Percentiles rank a stretch among this genome's conserved stretches.
Evolutionary conservation across 2,329 filamentous ascomycete species (phyloP).

Genomic region (Aureobasidium mangrovei): DNA sequence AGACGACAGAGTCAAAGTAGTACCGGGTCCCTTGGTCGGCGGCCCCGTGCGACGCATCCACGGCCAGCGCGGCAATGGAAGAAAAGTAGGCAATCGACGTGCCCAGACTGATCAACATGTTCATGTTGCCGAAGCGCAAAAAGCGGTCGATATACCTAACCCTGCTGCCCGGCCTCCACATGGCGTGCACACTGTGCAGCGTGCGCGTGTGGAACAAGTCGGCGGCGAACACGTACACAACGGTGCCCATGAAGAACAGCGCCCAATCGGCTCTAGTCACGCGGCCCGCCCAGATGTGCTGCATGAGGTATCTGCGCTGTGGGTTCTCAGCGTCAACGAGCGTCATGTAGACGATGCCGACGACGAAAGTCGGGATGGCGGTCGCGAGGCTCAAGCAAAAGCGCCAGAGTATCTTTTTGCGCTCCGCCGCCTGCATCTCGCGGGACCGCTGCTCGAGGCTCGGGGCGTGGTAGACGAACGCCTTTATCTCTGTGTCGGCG

Average conservation of each 20-base stretch:
- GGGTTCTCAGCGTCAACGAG: slow-evolving; percentile 55
- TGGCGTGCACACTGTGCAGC: slow-evolving; percentile 63
- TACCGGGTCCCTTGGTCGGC: slow-evolving; percentile 20
- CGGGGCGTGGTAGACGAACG: slow-evolving; percentile 67
- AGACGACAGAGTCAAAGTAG: slow-evolving; percentile 91
- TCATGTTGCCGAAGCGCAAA: slow-evolving; percentile 95
- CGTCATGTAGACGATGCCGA: slow-evolving; percentile 88
- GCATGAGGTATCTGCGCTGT: slow-evolving; percentile 58
- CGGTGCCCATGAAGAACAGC: slow-evolving; percentile 72
- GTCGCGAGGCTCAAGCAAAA: slow-evolving; percentile 59
- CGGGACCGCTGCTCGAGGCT: slow-evolving; percentile 75
- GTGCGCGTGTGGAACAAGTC: slow-evolving; percentile 76
- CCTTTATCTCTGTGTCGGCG: slow-evolving; percentile 56
- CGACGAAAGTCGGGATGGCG: slow-evolving; percentile 73
- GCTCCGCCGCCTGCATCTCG: slow-evolving; percentile 61
- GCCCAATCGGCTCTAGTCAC: slow-evolving; percentile 71
- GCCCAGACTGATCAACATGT: slow-evolving; percentile 81
- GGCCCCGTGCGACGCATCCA: slow-evolving; percentile 35
- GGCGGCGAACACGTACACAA: slow-evolving; percentile 78
- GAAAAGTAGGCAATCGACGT: slow-evolving; percentile 82
- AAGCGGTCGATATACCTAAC: slow-evolving; percentile 67
- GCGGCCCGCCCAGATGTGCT: slow-evolving; percentile 55
- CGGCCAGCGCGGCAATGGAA: slow-evolving; percentile 66
- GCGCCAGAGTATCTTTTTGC: slow-evolving; percentile 59
- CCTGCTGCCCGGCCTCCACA: slow-evolving; percentile 70